Conservation (phyloP, 805 yeast species). For the Wilhelminamyces savonicus region DNA sequence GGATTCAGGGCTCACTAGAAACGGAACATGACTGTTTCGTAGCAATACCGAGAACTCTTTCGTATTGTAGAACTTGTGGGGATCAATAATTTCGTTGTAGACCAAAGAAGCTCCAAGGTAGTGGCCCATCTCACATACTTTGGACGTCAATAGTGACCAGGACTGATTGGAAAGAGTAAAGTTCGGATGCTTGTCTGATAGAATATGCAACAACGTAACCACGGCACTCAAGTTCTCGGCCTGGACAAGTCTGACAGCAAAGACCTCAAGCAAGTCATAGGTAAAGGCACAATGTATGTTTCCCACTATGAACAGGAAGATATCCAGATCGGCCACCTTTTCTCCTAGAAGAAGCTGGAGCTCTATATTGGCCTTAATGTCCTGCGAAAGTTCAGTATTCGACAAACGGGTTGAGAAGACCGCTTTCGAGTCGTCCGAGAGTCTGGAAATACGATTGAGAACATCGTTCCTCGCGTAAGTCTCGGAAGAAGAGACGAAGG, state of each 20-base stretch:
- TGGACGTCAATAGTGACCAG: slow-evolving; percentile 25
- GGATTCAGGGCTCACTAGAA: slow-evolving; percentile 21
- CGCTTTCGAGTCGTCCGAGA: no score
- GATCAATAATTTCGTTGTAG: slow-evolving; percentile 31
- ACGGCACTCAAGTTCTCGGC: slow-evolving; percentile 16
- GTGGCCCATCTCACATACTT: slow-evolving; percentile 17
- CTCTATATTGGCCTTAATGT: no score
- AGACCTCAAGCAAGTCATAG: slow-evolving; percentile 14
- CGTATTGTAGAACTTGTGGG: slow-evolving; percentile 10
- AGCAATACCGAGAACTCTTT: slow-evolving; percentile 5
- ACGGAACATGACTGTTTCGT: slow-evolving; percentile 20
- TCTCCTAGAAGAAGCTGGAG: no score
- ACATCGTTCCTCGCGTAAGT: no score
- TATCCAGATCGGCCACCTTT: no score
- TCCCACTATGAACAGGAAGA: no score
- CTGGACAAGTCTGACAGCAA: slow-evolving; percentile 13
- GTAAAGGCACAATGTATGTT: no score
- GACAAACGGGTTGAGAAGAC: no score
- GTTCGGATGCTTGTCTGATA: slow-evolving; percentile 8
- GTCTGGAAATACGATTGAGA: no score
- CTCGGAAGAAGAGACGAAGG: no score
- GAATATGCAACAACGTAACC: slow-evolving; percentile 20
- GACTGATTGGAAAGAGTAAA: slow-evolving; percentile 23
- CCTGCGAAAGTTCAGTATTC: no score
- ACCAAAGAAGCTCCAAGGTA: slow-evolving; percentile 26